Conservation (phyloP, 345 rosid species). For the Euclidium syriacum region DNA sequence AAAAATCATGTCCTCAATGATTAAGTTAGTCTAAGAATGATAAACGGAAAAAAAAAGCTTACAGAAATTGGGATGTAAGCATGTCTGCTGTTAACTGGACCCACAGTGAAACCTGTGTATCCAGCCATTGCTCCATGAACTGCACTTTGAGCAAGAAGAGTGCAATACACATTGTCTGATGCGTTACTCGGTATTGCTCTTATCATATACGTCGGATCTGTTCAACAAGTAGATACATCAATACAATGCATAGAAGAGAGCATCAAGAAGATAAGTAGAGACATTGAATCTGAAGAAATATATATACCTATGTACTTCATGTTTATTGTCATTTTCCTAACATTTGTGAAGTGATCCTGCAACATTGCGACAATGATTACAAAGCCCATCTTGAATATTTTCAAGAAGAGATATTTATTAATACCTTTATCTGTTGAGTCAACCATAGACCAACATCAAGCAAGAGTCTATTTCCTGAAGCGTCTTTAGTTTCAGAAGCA, state of each 20-base stretch:
- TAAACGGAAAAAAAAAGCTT: conserved; percentile 27
- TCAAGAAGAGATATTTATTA: not conserved
- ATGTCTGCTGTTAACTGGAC: conserved; percentile 88
- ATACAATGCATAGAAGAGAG: not conserved
- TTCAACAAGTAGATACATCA: not conserved
- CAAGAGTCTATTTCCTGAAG: conserved; percentile 83
- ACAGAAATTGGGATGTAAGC: conserved; percentile 86
- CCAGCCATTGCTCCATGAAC: conserved; percentile 99
- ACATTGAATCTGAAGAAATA: conserved; percentile 2
- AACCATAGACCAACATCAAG: conserved; percentile 93
- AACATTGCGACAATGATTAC: conserved; percentile 9
- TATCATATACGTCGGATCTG: conserved; percentile 98
- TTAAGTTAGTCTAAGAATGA: not conserved
- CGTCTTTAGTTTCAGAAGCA: conserved; percentile 56
- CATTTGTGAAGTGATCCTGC: conserved; percentile 74
- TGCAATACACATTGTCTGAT: conserved; percentile 93
- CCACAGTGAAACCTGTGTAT: conserved; percentile 91
- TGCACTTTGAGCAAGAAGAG: conserved; percentile 94
- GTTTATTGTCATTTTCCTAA: conserved; percentile 57
- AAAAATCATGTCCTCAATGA: not conserved
- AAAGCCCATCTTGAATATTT: not conserved
- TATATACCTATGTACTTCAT: conserved; percentile 93
- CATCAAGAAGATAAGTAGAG: not conserved
- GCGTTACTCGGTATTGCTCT: conserved; percentile 92
- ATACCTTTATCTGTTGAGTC: conserved; percentile 79